Evolutionary conservation across 345 rosid species (phyloP).

Genomic region (Populus alba): DNA sequence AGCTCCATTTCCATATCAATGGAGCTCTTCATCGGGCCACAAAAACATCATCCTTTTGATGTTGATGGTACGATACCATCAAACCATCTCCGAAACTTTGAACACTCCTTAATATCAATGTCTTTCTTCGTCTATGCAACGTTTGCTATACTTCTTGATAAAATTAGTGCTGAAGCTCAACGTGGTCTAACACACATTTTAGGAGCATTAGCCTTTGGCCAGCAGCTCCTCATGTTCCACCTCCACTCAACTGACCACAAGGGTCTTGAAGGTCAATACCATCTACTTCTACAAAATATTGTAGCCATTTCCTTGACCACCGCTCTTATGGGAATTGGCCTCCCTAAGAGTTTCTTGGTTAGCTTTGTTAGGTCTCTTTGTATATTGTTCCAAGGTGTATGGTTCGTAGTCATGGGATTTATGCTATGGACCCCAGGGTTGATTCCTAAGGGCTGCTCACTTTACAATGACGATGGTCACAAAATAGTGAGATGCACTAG

Average conservation of each 20-base stretch:
- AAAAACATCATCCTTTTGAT: slow-evolving; percentile 74
- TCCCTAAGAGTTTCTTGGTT: slow-evolving; percentile 62
- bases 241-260: slow-evolving; percentile 73
- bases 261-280: slow-evolving; percentile 78
- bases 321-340: slow-evolving; percentile 52
- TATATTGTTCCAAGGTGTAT: slow-evolving; percentile 64
- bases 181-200: slow-evolving; percentile 31
- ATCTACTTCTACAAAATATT: slow-evolving; percentile 54
- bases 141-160: slow-evolving; percentile 54
- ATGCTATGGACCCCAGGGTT: slow-evolving; percentile 68
- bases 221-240: slow-evolving; percentile 63
- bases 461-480: slow-evolving; percentile 61
- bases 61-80: slow-evolving; percentile 73
- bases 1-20: slow-evolving; percentile 54
- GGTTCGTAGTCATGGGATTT: slow-evolving; percentile 68
- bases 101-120: slow-evolving; percentile 64
- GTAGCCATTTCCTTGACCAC: slow-evolving; percentile 48
- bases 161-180: slow-evolving; percentile 22
- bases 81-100: slow-evolving; percentile 78
- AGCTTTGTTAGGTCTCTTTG: slow-evolving; percentile 61
- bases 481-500: slow-evolving; percentile 52
- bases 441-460: slow-evolving; percentile 56
- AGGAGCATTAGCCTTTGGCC: slow-evolving; percentile 56
- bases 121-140: slow-evolving; percentile 59
- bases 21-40: slow-evolving; percentile 73